Evolutionary conservation across 2,329 filamentous ascomycete species (phyloP).

Genomic region (Dactylellina cionopaga): DNA sequence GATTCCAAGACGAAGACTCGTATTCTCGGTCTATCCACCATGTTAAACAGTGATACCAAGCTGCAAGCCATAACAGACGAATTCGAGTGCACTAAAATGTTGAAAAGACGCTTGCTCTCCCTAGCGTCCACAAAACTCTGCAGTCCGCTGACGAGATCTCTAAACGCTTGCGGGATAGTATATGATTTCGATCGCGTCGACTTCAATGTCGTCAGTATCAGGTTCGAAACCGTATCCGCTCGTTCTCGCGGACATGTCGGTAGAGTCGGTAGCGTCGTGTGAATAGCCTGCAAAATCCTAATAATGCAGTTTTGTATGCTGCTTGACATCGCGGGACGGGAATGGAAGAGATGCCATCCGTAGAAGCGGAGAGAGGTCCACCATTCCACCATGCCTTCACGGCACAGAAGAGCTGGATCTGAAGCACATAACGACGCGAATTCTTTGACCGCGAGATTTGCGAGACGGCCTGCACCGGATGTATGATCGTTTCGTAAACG

Average conservation of each 20-base stretch:
- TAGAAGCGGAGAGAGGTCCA: conserved; percentile 43
- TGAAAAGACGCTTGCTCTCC: conserved; percentile 34
- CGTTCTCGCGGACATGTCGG: background rate
- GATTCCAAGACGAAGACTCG: conserved; percentile 46
- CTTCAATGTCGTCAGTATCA: conserved; percentile 32
- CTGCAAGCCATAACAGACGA: conserved; percentile 49
- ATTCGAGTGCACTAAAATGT: conserved; percentile 45
- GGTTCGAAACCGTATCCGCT: conserved; percentile 11
- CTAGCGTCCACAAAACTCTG: conserved; percentile 21
- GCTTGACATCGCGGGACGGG: conserved; percentile 43
- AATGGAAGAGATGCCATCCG: conserved; percentile 50
- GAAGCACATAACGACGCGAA: conserved; percentile 38
- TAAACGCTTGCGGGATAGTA: conserved; percentile 37
- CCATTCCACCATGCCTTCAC: conserved; percentile 20
- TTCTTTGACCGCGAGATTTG: conserved; percentile 45
- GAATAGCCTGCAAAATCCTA: conserved; percentile 33
- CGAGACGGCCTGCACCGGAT: conserved; percentile 47
- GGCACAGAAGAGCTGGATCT: conserved; percentile 21
- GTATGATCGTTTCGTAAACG: conserved; percentile 37
- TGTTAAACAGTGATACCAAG: conserved; percentile 26
- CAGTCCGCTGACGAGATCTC: conserved; percentile 12
- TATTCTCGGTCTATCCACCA: conserved; percentile 29
- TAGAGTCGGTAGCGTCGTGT: background rate
- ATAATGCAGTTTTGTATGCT: conserved; percentile 52
- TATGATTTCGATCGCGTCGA: conserved; percentile 37